Evolutionary conservation across 495 filamentous ascomycete genomes (phyloP), one percentile per base, ranked within the genome.

Genomic region (Neurospora tetrasperma): DNA sequence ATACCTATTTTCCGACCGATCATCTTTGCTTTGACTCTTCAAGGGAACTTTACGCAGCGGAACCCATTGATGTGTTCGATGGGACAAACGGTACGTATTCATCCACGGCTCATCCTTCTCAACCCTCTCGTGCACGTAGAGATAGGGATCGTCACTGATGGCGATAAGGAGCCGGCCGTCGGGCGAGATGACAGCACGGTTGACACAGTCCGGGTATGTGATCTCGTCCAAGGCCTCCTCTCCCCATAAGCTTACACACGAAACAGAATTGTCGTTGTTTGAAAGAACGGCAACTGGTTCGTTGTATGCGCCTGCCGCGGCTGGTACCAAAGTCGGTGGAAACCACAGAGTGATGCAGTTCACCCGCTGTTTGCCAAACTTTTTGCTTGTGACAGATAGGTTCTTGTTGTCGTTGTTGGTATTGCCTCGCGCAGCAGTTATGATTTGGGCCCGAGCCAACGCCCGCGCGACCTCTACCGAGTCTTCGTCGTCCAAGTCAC

Each of bases 201-300:
- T 99, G 83, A 97, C 95, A 71, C 88, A 89, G 74, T 91, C 89
- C 46, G 91, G 89, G 73, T 94, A 92, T 7, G 88, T 84, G 27
- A 97, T 81, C 69, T 89, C 86, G 44, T 91, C 88, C 46, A 94
- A 81, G 16, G 89, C 85, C 39, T 82, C 75, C 20, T 80, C 79
- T 14, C 79, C 76, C 38, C 69, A 59, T 9, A 98, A 84, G 42
- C 90, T 90, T 78, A 94, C 93, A 18, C 97, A 83, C 20, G 89
- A 89, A 40, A 98, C 90, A 1, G 92, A 93, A 78, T 89, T 90
- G 79, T 99, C 96, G 79, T 99, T 99, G 81, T 97, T 98, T 7
- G 87, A 80, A 16, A 88, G 76, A 23, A 88, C 82, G 5, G 85
- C 86, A 10, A 88, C 82, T 10, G 84, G 81, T 2, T 79, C 71